Percentiles rank a stretch among this genome's conserved stretches.
Evolutionary conservation across 768 basidiomycete genomes (phyloP).

Genomic region (Boletus barrowsii): DNA sequence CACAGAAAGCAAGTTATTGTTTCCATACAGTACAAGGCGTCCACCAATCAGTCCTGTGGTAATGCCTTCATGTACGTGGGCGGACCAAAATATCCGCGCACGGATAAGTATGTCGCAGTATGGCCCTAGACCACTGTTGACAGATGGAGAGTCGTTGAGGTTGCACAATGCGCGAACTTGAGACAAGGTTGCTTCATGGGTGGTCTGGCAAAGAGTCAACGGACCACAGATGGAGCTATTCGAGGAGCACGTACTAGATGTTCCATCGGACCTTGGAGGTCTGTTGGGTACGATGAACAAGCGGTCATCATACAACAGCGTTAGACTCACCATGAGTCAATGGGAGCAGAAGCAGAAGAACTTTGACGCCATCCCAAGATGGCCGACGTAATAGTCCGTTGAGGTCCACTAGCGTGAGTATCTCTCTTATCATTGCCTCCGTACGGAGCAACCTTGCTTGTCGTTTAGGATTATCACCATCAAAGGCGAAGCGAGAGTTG

Average conservation of each 20-base stretch:
- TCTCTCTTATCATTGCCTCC: slow-evolving; percentile 69
- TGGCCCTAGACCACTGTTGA: slow-evolving; percentile 47
- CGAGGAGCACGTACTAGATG: slow-evolving; percentile 11
- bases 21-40: slow-evolving; percentile 70
- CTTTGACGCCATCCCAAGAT: slow-evolving; percentile 83
- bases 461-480: slow-evolving; percentile 31
- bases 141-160: slow-evolving; percentile 41
- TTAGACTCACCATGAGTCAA: slow-evolving; percentile 70
- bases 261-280: slow-evolving; percentile 28
- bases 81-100: slow-evolving; percentile 87
- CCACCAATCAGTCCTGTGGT: slow-evolving; percentile 82
- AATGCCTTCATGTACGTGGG: slow-evolving; percentile 81
- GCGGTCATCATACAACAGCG: background rate
- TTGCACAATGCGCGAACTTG: slow-evolving; percentile 78
- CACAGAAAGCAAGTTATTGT: background rate
- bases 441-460: slow-evolving; percentile 51
- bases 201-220: slow-evolving; percentile 40
- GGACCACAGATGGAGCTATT: background rate
- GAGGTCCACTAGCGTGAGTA: slow-evolving; percentile 77
- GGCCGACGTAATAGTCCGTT: slow-evolving; percentile 77
- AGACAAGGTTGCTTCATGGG: slow-evolving; percentile 80
- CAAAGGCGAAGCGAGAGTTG: slow-evolving; percentile 12
- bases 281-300: slow-evolving; percentile 16
- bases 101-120: slow-evolving; percentile 63
- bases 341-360: slow-evolving; percentile 74